phyloP scores from a whole-genome alignment of 139 green algal genomes.

The Astrephomene gubernaculifera region DNA sequence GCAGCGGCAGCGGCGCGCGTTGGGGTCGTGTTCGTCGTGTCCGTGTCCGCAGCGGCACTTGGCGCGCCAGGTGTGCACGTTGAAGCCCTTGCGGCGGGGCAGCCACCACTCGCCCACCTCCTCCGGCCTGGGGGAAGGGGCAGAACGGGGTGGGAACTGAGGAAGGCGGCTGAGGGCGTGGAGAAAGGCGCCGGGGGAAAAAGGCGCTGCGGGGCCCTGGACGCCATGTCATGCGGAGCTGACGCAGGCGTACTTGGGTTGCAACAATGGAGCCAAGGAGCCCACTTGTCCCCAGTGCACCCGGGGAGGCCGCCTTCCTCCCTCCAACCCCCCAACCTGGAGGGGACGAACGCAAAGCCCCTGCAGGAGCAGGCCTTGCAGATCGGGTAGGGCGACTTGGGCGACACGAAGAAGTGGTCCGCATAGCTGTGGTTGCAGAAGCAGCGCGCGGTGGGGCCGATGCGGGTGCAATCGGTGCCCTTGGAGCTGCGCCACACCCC shows the following conservation, averaged over 20 bases:
- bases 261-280: too few species aligned
- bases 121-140: slow-evolving; percentile 52
- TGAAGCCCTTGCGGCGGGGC: slow-evolving; percentile 68
- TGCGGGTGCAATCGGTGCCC: slow-evolving; percentile 59
- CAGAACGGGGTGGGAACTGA: background rate
- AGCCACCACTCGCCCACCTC: slow-evolving; percentile 74
- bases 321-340: slow-evolving; percentile 24
- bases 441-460: slow-evolving; percentile 58
- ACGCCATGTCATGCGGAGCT: too few species aligned
- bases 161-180: background rate
- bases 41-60: slow-evolving; percentile 65
- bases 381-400: slow-evolving; percentile 49
- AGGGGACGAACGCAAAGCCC: slow-evolving; percentile 47
- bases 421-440: slow-evolving; percentile 61
- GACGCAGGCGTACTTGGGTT: too few species aligned
- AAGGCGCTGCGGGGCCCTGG: too few species aligned
- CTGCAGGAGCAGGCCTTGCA: slow-evolving; percentile 52
- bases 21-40: slow-evolving; percentile 61
- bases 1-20: slow-evolving; percentile 50
- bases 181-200: background rate
- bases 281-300: too few species aligned
- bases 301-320: too few species aligned
- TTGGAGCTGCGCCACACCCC: slow-evolving; percentile 34
- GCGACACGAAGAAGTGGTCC: slow-evolving; percentile 52
- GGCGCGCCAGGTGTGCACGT: slow-evolving; percentile 65